Conservation (phyloP, 2,329 filamentous ascomycete genomes). For the Sclerotinia sclerotiorum region DNA sequence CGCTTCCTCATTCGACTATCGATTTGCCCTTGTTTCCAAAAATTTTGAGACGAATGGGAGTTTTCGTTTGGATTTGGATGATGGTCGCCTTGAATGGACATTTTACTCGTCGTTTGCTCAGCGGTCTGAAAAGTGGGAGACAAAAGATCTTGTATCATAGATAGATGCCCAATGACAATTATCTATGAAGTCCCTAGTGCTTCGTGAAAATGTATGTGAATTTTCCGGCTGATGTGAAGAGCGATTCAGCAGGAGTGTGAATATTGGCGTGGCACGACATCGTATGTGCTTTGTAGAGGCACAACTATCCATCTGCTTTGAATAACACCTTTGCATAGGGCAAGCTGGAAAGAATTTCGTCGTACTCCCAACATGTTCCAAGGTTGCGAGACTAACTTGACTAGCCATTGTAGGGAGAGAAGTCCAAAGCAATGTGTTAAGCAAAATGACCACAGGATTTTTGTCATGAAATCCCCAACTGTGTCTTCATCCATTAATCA, state of each 20-base stretch:
- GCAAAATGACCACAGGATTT: background rate
- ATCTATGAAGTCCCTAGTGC: background rate
- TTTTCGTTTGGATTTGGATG: background rate
- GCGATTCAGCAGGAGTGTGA: background rate
- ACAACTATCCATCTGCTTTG: too few relatives aligned
- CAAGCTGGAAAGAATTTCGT: background rate
- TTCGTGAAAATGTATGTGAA: background rate
- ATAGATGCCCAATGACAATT: constrained; percentile 3
- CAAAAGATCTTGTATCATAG: constrained; percentile 4
- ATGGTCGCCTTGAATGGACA: background rate
- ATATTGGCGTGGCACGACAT: background rate
- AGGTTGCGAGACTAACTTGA: background rate
- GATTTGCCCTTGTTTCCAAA: background rate
- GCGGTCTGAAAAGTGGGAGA: background rate
- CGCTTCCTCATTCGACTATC: background rate
- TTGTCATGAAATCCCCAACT: background rate
- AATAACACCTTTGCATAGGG: background rate
- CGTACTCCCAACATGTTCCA: background rate
- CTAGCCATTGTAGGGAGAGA: too few relatives aligned
- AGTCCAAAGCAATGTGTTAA: background rate
- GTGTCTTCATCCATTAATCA: background rate
- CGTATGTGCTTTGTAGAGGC: background rate
- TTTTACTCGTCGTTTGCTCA: background rate
- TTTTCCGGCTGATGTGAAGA: background rate
- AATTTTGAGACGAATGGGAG: background rate